phyloP scores from a whole-genome alignment of 768 basidiomycete species.

The Tephrocybe rancida region DNA sequence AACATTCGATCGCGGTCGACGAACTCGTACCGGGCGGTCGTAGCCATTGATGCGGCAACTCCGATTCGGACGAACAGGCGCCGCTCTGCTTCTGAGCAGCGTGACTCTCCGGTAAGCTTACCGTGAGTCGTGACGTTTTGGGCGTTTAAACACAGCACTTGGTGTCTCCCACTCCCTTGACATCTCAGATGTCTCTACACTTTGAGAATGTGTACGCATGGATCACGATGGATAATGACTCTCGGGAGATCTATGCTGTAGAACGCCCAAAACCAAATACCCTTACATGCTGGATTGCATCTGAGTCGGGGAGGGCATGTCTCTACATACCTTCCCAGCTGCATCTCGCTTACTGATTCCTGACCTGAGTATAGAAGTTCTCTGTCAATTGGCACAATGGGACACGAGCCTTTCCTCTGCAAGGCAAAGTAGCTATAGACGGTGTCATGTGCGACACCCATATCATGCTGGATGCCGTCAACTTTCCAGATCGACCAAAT shows the following conservation, averaged over 20 bases:
- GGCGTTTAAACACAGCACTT: not conserved
- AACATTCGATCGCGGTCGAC: too few species aligned
- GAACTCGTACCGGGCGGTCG: too few species aligned
- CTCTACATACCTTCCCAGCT: not conserved
- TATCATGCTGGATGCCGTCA: conserved; percentile 24
- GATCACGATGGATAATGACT: conserved; percentile 8
- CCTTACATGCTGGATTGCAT: conserved; percentile 25
- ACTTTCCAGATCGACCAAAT: conserved; percentile 23
- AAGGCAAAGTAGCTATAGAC: conserved; percentile 25
- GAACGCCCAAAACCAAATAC: conserved; percentile 7
- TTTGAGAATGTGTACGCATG: conserved; percentile 5
- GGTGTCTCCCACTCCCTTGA: not conserved
- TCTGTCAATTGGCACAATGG: conserved; percentile 29
- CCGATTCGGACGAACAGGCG: too few species aligned
- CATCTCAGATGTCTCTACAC: not conserved
- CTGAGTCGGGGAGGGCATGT: conserved; percentile 22
- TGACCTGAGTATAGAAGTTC: conserved; percentile 19
- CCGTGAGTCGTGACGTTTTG: too few species aligned
- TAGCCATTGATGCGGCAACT: too few species aligned
- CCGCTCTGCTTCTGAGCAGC: too few species aligned
- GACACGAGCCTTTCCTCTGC: conserved; percentile 20
- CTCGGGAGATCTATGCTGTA: not conserved
- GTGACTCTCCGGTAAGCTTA: too few species aligned
- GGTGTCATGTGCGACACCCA: conserved; percentile 27
- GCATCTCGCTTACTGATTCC: not conserved